Conservation (phyloP, 352 stramenopile genomes). For the Pythium rhizo-oryzae region DNA sequence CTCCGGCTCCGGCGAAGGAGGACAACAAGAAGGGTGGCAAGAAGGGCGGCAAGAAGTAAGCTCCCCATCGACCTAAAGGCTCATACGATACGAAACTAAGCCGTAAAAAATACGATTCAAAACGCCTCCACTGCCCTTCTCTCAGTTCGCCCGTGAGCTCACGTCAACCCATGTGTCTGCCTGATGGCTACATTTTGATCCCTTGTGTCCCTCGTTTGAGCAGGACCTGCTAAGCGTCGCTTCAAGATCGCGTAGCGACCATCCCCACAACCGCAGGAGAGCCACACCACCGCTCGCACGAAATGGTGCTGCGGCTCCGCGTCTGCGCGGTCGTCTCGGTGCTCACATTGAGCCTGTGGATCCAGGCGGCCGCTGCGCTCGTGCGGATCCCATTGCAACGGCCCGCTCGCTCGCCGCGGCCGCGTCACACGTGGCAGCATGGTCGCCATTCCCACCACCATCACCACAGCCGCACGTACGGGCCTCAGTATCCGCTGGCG, state of each 20-base stretch:
- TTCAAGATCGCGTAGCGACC: neutral
- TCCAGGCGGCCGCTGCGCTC: neutral
- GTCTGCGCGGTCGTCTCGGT: neutral
- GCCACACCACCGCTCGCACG: no score
- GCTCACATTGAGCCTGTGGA: neutral
- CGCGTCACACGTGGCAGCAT: neutral
- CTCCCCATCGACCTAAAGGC: neutral
- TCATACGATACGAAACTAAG: neutral
- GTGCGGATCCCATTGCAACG: neutral
- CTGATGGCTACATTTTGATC: neutral
- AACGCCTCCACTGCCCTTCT: neutral
- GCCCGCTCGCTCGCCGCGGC: no score
- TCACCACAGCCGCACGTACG: neutral
- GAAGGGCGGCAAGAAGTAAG: constrained; percentile 42
- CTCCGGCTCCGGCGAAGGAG: constrained; percentile 14
- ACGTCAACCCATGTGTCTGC: neutral
- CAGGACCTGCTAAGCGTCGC: neutral
- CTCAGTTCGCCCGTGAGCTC: neutral
- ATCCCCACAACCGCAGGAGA: no score
- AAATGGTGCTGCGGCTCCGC: neutral
- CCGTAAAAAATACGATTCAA: neutral
- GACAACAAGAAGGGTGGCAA: constrained; percentile 44
- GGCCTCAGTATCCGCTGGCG: neutral
- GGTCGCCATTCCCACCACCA: no score
- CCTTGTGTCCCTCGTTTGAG: neutral